phyloP scores from a whole-genome alignment of 768 basidiomycete genomes.

The Suillus americanus region DNA sequence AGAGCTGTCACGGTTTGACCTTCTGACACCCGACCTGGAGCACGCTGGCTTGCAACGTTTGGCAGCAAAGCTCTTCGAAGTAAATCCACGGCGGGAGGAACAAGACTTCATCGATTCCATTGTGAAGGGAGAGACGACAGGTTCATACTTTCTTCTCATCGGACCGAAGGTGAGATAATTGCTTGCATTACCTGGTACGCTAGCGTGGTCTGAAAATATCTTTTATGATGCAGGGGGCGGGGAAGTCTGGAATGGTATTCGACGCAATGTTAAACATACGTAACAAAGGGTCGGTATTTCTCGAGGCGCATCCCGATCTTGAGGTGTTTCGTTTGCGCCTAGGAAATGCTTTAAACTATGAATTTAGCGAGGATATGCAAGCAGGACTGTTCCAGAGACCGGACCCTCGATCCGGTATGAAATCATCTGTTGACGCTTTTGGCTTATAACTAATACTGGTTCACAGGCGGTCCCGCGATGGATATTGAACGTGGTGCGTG shows the following conservation, averaged over 20 bases:
- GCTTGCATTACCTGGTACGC: constrained; percentile 1
- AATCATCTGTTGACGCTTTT: constrained; percentile 8
- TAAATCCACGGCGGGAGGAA: constrained; percentile 67
- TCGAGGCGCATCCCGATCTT: constrained; percentile 83
- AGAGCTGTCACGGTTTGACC: background rate
- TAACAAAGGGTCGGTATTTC: constrained; percentile 74
- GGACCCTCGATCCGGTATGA: constrained; percentile 74
- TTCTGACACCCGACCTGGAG: background rate
- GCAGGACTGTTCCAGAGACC: constrained; percentile 78
- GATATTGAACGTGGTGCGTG: constrained; percentile 1
- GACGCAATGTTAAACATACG: constrained; percentile 75
- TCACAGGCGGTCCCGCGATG: constrained; percentile 60
- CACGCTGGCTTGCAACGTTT: background rate
- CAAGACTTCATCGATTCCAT: constrained; percentile 78
- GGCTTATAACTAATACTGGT: constrained; percentile 15
- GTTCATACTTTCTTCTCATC: constrained; percentile 75
- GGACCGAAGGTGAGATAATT: constrained; percentile 64
- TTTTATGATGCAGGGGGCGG: constrained; percentile 53
- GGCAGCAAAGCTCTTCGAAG: background rate
- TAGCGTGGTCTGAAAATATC: constrained; percentile 1
- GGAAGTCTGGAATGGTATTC: constrained; percentile 46
- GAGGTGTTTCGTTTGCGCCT: constrained; percentile 85
- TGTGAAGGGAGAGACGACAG: constrained; percentile 64
- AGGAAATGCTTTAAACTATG: constrained; percentile 84
- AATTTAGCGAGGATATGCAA: constrained; percentile 84